Conservation (phyloP, 192 early-diverging fungal species). For the Mortierella alpina region DNA sequence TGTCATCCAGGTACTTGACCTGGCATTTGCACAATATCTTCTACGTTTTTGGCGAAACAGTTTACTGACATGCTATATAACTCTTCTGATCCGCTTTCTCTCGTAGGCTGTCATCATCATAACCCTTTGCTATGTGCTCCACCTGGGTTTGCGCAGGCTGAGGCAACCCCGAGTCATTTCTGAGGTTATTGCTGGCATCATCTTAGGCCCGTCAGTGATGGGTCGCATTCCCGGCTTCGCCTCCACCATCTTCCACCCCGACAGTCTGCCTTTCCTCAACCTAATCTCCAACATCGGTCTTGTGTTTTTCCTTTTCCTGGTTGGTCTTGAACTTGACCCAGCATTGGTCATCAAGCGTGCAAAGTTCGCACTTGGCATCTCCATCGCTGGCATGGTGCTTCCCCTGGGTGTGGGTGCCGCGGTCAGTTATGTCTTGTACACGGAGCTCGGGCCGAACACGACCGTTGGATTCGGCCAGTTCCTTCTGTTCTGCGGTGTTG, state of each 20-base stretch:
- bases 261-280: conserved; percentile 76
- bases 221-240: conserved; percentile 77
- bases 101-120: conserved; percentile 74
- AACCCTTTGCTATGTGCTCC: conserved; percentile 75
- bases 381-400: conserved; percentile 81
- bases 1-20: conserved; percentile 76
- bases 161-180: conserved; percentile 91
- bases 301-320: conserved; percentile 89
- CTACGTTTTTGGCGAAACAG: background rate
- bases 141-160: conserved; percentile 67
- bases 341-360: conserved; percentile 64
- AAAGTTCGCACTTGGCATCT: conserved; percentile 69
- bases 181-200: conserved; percentile 90
- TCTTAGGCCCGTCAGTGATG: conserved; percentile 89
- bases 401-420: conserved; percentile 86
- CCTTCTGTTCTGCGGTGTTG: conserved; percentile 90
- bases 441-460: conserved; percentile 56
- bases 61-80: background rate
- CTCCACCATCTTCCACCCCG: conserved; percentile 76
- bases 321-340: conserved; percentile 90
- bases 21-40: background rate
- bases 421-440: conserved; percentile 77
- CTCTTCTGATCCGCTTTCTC: background rate
- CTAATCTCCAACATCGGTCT: conserved; percentile 90
- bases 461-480: conserved; percentile 74